phyloP scores from a whole-genome alignment of 495 filamentous ascomycete genomes.

The Hypoxylon perforatum region DNA sequence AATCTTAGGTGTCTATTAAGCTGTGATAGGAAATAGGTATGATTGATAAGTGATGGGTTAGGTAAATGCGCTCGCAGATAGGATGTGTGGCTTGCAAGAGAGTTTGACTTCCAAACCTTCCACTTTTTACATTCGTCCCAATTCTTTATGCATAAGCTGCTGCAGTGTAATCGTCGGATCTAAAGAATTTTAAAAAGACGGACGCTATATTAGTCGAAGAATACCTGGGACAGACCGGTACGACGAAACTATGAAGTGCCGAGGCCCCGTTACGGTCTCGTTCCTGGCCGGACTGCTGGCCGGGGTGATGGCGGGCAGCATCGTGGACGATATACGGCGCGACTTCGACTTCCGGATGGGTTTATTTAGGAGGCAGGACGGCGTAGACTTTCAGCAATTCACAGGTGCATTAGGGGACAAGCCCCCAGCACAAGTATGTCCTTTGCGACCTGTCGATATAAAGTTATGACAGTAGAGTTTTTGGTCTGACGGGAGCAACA shows the following conservation, averaged over 20 bases:
- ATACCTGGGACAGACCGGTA: neutral
- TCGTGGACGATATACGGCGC: slow-evolving; percentile 33
- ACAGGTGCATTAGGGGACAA: slow-evolving; percentile 16
- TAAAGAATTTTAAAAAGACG: too few relatives aligned
- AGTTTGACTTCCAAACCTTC: too few relatives aligned
- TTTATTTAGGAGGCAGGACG: slow-evolving; percentile 35
- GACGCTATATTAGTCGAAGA: neutral
- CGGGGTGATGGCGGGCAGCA: slow-evolving; percentile 27
- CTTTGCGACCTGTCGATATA: neutral
- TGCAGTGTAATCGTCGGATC: too few relatives aligned
- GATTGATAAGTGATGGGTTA: neutral
- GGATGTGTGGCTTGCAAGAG: too few relatives aligned
- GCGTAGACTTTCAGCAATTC: slow-evolving; percentile 33
- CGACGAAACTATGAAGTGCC: slow-evolving; percentile 28
- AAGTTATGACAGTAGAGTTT: neutral
- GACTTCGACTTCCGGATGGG: slow-evolving; percentile 38
- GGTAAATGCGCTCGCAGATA: too few relatives aligned
- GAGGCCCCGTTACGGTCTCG: slow-evolving; percentile 20
- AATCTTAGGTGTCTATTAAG: neutral
- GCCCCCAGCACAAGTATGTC: slow-evolving; percentile 21
- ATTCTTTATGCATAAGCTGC: too few relatives aligned
- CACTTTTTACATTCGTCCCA: too few relatives aligned
- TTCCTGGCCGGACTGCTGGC: slow-evolving; percentile 32
- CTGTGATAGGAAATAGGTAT: too few relatives aligned
- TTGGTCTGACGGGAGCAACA: neutral